phyloP scores from a whole-genome alignment of 768 basidiomycete genomes.

The Tulasnella sp. region DNA sequence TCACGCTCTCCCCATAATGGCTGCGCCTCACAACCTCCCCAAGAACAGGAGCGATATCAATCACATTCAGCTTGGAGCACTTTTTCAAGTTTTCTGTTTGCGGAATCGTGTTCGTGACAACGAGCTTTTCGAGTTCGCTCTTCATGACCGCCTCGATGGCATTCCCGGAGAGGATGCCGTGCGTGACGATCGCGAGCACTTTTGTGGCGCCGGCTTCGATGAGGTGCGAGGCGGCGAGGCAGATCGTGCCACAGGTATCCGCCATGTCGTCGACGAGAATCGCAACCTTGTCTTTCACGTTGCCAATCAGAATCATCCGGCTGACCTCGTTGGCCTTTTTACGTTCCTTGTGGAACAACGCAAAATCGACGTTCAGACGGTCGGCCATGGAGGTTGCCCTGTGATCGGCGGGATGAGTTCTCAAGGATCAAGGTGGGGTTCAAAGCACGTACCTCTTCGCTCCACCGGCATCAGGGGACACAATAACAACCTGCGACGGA shows the following conservation, averaged over 20 bases:
- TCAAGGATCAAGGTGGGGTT: not conserved
- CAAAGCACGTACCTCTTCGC: constrained; percentile 67
- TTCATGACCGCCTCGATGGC: constrained; percentile 62
- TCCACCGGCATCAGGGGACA: constrained; percentile 95
- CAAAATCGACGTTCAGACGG: constrained; percentile 91
- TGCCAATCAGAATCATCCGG: constrained; percentile 90
- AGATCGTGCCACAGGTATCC: constrained; percentile 89
- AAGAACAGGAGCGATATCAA: constrained; percentile 88
- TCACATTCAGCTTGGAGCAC: constrained; percentile 77
- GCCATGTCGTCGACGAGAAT: constrained; percentile 99
- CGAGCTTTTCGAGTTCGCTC: constrained; percentile 79
- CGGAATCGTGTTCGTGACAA: constrained; percentile 97
- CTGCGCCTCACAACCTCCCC: constrained; percentile 93
- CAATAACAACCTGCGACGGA: constrained; percentile 76
- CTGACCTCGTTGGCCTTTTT: constrained; percentile 93
- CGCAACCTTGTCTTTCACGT: constrained; percentile 82
- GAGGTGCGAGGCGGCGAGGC: constrained; percentile 80
- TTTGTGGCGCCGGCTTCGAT: constrained; percentile 75
- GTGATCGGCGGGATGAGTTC: constrained; percentile 8
- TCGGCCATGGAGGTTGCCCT: constrained; percentile 98
- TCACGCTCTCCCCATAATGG: constrained; percentile 93
- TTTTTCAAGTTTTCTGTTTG: constrained; percentile 60
- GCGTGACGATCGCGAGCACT: constrained; percentile 88
- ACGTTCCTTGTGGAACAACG: constrained; percentile 97
- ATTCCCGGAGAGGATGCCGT: constrained; percentile 87